Conservation (phyloP, 2,329 filamentous ascomycete genomes). For the Xylaria sp. region DNA sequence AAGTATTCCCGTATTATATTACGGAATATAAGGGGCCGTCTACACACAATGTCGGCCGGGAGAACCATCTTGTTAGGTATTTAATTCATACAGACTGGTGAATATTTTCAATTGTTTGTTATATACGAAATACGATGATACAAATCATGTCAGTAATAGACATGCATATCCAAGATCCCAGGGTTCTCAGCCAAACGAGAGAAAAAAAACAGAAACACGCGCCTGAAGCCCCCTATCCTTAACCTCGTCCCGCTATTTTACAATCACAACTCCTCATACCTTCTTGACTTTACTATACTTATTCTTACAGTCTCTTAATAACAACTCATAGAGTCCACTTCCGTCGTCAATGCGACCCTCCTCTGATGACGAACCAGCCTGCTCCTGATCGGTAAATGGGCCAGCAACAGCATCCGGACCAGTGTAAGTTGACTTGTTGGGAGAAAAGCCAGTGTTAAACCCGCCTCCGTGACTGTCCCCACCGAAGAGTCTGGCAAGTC, state of each 20-base stretch:
- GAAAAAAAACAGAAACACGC: too few relatives aligned
- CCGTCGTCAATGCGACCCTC: background rate
- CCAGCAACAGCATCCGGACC: slow-evolving; percentile 14
- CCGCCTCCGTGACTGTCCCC: background rate
- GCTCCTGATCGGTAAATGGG: slow-evolving; percentile 13
- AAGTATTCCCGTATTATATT: too few relatives aligned
- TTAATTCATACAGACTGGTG: too few relatives aligned
- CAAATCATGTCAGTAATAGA: too few relatives aligned
- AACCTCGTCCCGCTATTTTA: too few relatives aligned
- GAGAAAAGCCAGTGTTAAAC: slow-evolving; percentile 4
- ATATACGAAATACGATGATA: too few relatives aligned
- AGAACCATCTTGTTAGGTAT: too few relatives aligned
- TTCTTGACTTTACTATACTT: background rate
- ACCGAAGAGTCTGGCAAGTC: slow-evolving; percentile 8
- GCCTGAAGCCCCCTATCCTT: background rate
- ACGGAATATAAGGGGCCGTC: too few relatives aligned
- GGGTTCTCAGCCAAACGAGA: too few relatives aligned
- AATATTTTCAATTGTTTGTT: too few relatives aligned
- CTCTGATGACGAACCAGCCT: background rate
- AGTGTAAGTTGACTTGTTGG: slow-evolving; percentile 12
- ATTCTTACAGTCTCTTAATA: background rate
- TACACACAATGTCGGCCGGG: too few relatives aligned
- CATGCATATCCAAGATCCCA: too few relatives aligned
- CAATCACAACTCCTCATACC: background rate
- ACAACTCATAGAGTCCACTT: background rate